Base-by-base conservation (phyloP, 2,329 filamentous ascomycete species). In the Lasiodiplodia theobromae region DNA sequence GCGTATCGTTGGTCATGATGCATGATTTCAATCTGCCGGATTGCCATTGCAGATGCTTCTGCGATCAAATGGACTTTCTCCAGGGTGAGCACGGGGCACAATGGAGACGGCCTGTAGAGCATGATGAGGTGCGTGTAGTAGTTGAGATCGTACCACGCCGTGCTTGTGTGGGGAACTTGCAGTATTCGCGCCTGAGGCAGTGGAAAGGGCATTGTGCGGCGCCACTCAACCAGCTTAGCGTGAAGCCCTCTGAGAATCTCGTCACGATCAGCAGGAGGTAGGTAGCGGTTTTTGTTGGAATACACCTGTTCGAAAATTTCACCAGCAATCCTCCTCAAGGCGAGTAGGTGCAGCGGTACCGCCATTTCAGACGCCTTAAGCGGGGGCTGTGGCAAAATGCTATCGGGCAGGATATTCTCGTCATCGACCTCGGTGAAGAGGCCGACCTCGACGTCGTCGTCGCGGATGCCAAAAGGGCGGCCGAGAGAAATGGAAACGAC, bases 101-200 rank as follows among this genome's bases (percentile, higher is more conserved):
- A 69, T 0, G 82, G 81, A 0, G 82, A 83, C 0, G 82, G 83
- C 2, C 82, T 74, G 70, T 84, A 84, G 4, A 85, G 72, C 73
- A 82, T 80, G 14, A 79, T 79, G 1, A 84, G 71, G 60, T 85
- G 82, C 0, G 78, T 82, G 70, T 84, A 84, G 71, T 82, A 84
- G 71, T 85, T 85, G 54, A 83, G 79, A 66, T 84, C 82, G 70
- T 81, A 84, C 83, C 82, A 85, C 67, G 73, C 79, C 8, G 77
- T 82, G 51, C 73, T 80, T 3, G 84, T 73, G 67, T 84, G 83
- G 1, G 82, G 82, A 1, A 85, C 82, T n/a, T 64, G 60, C 8
- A 64, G 60, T 18, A 52, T 52, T 23, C 60, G 60, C 16, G 60
- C 44, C 18, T 64, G 60, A 21, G 60, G 60, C 2, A 64, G 44